Base-by-base conservation (phyloP, 1,284 basidiomycete genomes). In the Flammula alnicola region DNA sequence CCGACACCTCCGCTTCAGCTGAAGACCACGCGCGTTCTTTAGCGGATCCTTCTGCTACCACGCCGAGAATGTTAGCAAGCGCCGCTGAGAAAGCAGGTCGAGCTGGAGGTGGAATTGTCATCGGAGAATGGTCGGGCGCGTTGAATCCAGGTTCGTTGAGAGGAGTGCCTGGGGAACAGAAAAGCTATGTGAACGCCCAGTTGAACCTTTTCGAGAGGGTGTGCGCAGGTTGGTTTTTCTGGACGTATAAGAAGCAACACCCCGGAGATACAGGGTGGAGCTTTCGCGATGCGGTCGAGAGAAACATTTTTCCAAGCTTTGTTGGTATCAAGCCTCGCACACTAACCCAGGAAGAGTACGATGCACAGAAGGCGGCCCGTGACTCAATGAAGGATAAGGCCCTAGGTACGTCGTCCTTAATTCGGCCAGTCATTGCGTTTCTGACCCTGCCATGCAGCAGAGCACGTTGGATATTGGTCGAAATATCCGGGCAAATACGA, bases 41-140 rank as follows among this genome's bases (percentile, higher is more conserved):
- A 9, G 63, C 65, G 14, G 75, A 80, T 41, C 64, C 69, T 0
- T 70, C 69, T 35, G 74, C 67, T 4, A 52, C 61, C 0, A 78
- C 75, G 2, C 70, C 74, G 0, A 65, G 70, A 30, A 73, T 66
- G 43, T 77, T 81, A 38, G 67, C 67, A 41, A 76, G 63, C 49
- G 78, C 73, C 27, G 63, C 71, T 20, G 70, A 68, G 48, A 72
- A 68, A 59, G 73, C 76, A n/a, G 78, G 76, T 19, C 60, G 64
- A 11, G 74, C 70, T 0, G 77, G 78, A 3, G 82, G 83, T 1
- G 84, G 78, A 1, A 56, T 95, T 10, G 76, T 95, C 42, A 76
- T 95, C 0, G 90, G 84, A n/a, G 93, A 96, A 64, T 95, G 90
- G 86, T 88, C 84, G 7, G 91, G 84, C 0, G 91, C 84, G 0